Evolutionary conservation across 495 filamentous ascomycete species (phyloP), one percentile per base, ranked within the genome.

Genomic region (Apiosordaria backusii): DNA sequence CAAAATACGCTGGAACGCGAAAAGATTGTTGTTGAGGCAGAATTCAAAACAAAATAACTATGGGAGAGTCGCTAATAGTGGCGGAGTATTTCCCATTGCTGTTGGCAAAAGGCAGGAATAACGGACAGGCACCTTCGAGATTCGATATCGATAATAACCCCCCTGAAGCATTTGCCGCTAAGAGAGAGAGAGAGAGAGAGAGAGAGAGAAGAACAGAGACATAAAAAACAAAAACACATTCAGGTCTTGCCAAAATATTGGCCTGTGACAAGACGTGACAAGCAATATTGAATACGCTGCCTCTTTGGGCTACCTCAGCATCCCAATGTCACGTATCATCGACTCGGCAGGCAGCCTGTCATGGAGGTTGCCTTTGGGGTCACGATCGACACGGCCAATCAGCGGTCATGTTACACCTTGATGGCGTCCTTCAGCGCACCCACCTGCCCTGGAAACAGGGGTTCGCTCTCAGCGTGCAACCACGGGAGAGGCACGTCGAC

Each of bases 311-410:
- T 55, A 19, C 52, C 9, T 55, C 52, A 55, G 52, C 22, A 6
- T 60, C 24, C 57, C 57, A 29, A 60, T 60, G 57, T 60, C 57
- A 60, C 57, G 57, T 60, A 60, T 60, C 57, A 60, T 60, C 23
- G 57, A 29, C 22, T 60, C 18, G 10, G 18, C 16, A 60, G 52
- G 52, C 21, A 25, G 57, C 18, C 18, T 60, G 22, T 60, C 16
- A 22, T 25, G 57, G 57, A 26, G 22, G 57, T 18, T 60, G 22
- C 23, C 57, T 29, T 60, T 29, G 19, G 24, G 22, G 26, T 22
- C 35, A 45, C 35, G 35, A 45, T 45, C 35, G 16, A 7, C 35
- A 45, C 35, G 16, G 35, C 35, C 35, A 45, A 45, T 45, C 35
- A 45, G 35, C 35, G 35, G 35, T 45, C 35, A 13, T 45, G 35